These are phyloP conservation scores for Kalmanozyma brasiliensis DNA, from an alignment of 1,284 basidiomycete species.

Conservation along the genomic window DNA sequence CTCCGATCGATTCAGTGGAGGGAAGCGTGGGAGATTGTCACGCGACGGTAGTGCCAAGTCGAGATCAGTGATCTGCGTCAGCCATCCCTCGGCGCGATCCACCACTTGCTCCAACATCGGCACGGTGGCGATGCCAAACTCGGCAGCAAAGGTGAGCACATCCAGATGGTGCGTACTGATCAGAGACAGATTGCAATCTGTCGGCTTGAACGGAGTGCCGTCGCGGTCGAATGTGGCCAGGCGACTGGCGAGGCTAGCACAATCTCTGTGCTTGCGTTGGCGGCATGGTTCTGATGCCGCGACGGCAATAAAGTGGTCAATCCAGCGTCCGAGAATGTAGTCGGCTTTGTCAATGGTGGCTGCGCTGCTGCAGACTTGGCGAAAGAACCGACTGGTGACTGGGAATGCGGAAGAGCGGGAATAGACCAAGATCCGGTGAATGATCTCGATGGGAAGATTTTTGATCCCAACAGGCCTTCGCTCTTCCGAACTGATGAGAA, in stretches of 20 bases:
- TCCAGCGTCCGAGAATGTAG: constrained; percentile 26
- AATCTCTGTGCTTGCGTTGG: constrained; percentile 16
- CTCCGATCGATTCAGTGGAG: no score
- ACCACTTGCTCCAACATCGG: constrained; percentile 15
- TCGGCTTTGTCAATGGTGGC: constrained; percentile 11
- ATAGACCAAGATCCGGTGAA: constrained; percentile 27
- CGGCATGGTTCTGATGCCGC: constrained; percentile 6
- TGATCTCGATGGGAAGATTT: constrained; percentile 33
- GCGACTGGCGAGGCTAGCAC: constrained; percentile 6
- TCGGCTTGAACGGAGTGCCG: neutral
- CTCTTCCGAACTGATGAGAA: neutral
- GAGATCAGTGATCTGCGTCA: neutral
- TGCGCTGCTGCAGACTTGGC: constrained; percentile 11
- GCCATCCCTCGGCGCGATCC: neutral
- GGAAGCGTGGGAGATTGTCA: no score
- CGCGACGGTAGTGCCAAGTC: constrained; percentile 1
- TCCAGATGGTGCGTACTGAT: constrained; percentile 5
- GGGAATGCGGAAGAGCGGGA: constrained; percentile 20
- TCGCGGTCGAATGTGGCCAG: constrained; percentile 4
- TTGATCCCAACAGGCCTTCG: constrained; percentile 16
- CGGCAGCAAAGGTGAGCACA: constrained; percentile 19
- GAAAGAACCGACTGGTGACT: constrained; percentile 18
- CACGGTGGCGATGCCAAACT: constrained; percentile 24
- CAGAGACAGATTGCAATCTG: neutral
- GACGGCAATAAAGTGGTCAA: constrained; percentile 5